A percentile compares a stretch with the other conserved stretches of the same genome.
Conservation (phyloP, 768 basidiomycete species). For the Pleurotus ostreatus region DNA sequence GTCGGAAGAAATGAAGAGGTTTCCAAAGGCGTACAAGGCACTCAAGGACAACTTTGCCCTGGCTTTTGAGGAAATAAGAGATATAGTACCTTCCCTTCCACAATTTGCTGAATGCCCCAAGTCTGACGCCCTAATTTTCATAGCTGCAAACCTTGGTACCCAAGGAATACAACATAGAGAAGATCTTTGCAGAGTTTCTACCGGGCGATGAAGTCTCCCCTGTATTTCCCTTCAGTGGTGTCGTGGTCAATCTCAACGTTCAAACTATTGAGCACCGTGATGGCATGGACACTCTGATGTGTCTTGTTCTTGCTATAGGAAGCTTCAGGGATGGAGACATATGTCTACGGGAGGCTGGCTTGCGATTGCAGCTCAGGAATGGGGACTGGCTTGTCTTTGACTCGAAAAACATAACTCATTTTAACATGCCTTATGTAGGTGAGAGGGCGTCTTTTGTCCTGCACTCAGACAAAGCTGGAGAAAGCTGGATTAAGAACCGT, state of each 20-base stretch:
- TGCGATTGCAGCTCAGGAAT: constrained; percentile 14
- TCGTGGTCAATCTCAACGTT: constrained; percentile 22
- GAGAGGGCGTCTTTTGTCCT: constrained; percentile 15
- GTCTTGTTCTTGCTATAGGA: constrained; percentile 18
- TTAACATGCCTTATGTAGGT: constrained; percentile 19
- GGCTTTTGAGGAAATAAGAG: constrained; percentile 9
- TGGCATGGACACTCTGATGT: constrained; percentile 16
- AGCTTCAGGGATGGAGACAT: constrained; percentile 22
- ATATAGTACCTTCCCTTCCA: not conserved
- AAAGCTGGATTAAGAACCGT: not conserved
- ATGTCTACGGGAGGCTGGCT: constrained; percentile 18
- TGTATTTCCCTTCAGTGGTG: constrained; percentile 17
- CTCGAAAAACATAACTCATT: constrained; percentile 19
- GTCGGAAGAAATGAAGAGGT: not conserved
- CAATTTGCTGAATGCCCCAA: no score
- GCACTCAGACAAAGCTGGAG: constrained; percentile 14
- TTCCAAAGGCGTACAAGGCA: not conserved
- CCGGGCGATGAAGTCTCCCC: constrained; percentile 12
- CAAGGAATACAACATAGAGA: constrained; percentile 9
- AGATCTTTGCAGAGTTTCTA: constrained; percentile 12
- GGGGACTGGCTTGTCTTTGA: constrained; percentile 21
- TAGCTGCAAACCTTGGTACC: constrained; percentile 2
- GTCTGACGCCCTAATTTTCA: no score
- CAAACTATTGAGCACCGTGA: constrained; percentile 19
- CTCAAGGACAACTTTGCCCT: constrained; percentile 35